Percentiles rank a stretch among this genome's conserved stretches.
Conservation (phyloP, 2,329 filamentous ascomycete species). For the Talaromyces atroroseus region DNA sequence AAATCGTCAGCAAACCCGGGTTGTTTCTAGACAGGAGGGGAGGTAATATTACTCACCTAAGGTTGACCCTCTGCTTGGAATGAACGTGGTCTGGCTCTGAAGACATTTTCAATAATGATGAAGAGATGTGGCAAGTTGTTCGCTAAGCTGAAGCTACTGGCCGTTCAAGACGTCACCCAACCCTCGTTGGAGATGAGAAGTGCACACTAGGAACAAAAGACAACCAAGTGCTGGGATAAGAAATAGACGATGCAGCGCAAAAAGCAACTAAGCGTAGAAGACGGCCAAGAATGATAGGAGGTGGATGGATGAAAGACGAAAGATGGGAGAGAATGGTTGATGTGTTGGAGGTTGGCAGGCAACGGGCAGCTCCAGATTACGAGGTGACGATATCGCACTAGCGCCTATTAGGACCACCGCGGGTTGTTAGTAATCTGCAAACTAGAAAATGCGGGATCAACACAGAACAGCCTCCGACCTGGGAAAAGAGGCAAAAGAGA, state of each 20-base stretch:
- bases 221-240: constrained; percentile 8
- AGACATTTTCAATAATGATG: constrained; percentile 54
- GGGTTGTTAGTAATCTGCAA: constrained; percentile 7
- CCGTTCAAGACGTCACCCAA: constrained; percentile 13
- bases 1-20: neutral
- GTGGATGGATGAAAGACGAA: constrained; percentile 14
- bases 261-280: constrained; percentile 15
- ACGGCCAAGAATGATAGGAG: constrained; percentile 6
- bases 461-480: neutral
- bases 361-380: constrained; percentile 26
- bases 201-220: constrained; percentile 9
- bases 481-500: neutral
- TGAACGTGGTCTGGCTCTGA: constrained; percentile 57
- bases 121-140: constrained; percentile 6
- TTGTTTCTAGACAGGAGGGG: neutral
- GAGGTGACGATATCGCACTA: constrained; percentile 33
- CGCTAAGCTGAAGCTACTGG: constrained; percentile 9
- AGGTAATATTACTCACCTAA: constrained; percentile 57
- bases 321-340: constrained; percentile 18
- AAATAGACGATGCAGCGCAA: constrained; percentile 6
- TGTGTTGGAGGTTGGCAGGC: constrained; percentile 21
- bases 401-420: constrained; percentile 1
- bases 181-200: constrained; percentile 11
- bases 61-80: constrained; percentile 76
- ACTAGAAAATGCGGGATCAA: neutral